Base-by-base conservation (phyloP, 768 basidiomycete genomes). In the Suillus paluster region DNA sequence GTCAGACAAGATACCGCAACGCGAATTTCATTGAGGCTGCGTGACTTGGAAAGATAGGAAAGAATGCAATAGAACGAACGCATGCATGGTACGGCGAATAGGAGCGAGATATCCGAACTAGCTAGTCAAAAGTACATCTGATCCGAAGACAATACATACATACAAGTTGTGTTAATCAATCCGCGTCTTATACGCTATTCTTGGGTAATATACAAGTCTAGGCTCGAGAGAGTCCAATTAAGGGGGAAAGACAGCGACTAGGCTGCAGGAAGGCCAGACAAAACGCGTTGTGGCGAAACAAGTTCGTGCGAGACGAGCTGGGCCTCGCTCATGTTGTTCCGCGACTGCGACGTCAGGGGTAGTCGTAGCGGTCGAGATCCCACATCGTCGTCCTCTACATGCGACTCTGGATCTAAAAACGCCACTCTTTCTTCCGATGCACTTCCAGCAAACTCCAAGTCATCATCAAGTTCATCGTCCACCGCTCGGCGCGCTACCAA, bases 401-500 rank as follows among this genome's bases (percentile, higher is more conserved):
- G 73, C 19, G 68, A 61, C 21, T 76, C 68, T 42, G 77, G n/a
- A 59, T 76, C 68, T 50, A 88, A 75, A 71, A 89, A 87, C 4
- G 84, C 83, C 38, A 83, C 70, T 15, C 78, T 79, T 69, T 86
- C 86, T 68, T 88, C 87, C 42, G 73, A 71, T 58, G 78, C 66
- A 25, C 67, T 66, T 30, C 70, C 63, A 27, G 70, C 63, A 33
- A 66, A 61, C 36, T 74, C 76, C 33, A 45, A 68, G 36, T 83
- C 83, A 61, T 83, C 83, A 5, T 74, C 81, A 11, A 84, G 76
- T 63, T 84, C 83, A 33, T 84, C 83, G 65, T 85, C 82, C 27
- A 88, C 85, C 2, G 86, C 86, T 57, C 83, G 81, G 15, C 93
- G 89, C 44, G 94, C 94, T 62, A 96, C 86, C 72, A 85, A 81